Conservation (phyloP, 495 filamentous ascomycete species). For the Sphaerosporella brunnea region DNA sequence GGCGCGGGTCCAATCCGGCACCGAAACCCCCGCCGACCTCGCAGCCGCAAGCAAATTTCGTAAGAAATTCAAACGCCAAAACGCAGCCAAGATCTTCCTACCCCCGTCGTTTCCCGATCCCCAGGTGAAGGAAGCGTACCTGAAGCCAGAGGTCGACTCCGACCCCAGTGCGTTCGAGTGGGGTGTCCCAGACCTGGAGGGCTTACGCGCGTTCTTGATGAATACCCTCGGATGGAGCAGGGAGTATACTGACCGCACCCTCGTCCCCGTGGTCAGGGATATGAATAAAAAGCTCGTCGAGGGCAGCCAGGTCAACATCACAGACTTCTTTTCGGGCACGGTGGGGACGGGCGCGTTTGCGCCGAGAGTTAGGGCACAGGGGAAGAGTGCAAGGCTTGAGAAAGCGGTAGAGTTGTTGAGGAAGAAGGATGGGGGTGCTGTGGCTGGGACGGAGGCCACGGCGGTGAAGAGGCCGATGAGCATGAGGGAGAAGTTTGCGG, state of each 20-base stretch:
- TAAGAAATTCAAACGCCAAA: slow-evolving; percentile 53
- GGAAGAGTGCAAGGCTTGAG: slow-evolving; percentile 65
- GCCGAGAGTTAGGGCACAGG: slow-evolving; percentile 42
- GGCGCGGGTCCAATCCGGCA: slow-evolving; percentile 46
- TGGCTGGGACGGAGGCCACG: slow-evolving; percentile 1
- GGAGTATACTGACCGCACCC: slow-evolving; percentile 81
- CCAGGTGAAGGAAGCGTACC: slow-evolving; percentile 63
- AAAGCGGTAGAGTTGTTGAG: slow-evolving; percentile 54
- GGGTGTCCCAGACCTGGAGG: slow-evolving; percentile 85
- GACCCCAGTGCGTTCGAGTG: slow-evolving; percentile 70
- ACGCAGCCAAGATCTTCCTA: slow-evolving; percentile 52
- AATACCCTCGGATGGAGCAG: slow-evolving; percentile 80
- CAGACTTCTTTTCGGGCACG: slow-evolving; percentile 55
- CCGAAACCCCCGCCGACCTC: slow-evolving; percentile 38
- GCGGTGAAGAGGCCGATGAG: slow-evolving; percentile 8
- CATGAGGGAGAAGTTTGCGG: slow-evolving; percentile 7
- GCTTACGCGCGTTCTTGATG: slow-evolving; percentile 73
- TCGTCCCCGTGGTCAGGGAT: slow-evolving; percentile 83
- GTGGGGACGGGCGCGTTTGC: slow-evolving; percentile 56
- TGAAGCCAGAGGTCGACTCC: slow-evolving; percentile 65
- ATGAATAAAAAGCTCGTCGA: slow-evolving; percentile 77
- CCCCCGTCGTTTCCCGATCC: slow-evolving; percentile 57
- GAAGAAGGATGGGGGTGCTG: slow-evolving; percentile 4
- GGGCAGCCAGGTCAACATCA: slow-evolving; percentile 91
- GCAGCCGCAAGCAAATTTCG: slow-evolving; percentile 44